Base-by-base conservation (phyloP, 306 rosid species). In the Sphenostylis stenocarpa region DNA sequence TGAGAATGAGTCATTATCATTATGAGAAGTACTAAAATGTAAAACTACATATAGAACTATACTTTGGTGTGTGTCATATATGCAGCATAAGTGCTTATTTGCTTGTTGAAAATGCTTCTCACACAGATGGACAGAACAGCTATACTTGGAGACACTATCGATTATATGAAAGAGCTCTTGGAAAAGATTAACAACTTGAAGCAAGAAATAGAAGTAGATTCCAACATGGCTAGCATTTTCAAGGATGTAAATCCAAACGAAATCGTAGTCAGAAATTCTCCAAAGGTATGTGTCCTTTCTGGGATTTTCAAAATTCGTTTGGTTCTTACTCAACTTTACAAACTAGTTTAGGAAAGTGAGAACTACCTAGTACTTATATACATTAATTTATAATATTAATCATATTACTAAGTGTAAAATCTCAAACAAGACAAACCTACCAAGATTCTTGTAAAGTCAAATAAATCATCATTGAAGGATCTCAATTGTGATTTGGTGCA, bases 91-190 rank as follows among this genome's bases (percentile, higher is more conserved):
- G 62, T 67, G 53, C 81, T 79, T 41, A 67, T 68, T 77, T 75
- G 12, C 16, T 57, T 69, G 38, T 67, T 71, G 63, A 20, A 65
- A 72, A 68, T 78, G 67, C 19, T 48, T 29, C 14, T 53, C 43
- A 4, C 43, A 4, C 82, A 93, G 98, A 91, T 91, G 96, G 96
- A 93, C 77, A 89, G 98, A 84, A 91, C 98, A 19, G 84, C 98
- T 16, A 93, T 89, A 69, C 89, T 93, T 41, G 98, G 94, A 67
- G 98, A 93, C 82, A 87, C 96, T 6, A 93, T 93, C 13, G 94
- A 90, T 39, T 93, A 93, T 84, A 90, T 88, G 96, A 93, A 93
- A 73, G 98, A 90, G 57, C 91, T 93, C 24, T 60, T 89, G 12
- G 98, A 85, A 79, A 87, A 87, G 84, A 89, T 93, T 76, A 86